A percentile compares a stretch with the other conserved stretches of the same genome.
These are phyloP conservation scores for Ilyonectria mors-panacis DNA, from an alignment of 2,329 filamentous ascomycete genomes.

Conservation along the genomic window DNA sequence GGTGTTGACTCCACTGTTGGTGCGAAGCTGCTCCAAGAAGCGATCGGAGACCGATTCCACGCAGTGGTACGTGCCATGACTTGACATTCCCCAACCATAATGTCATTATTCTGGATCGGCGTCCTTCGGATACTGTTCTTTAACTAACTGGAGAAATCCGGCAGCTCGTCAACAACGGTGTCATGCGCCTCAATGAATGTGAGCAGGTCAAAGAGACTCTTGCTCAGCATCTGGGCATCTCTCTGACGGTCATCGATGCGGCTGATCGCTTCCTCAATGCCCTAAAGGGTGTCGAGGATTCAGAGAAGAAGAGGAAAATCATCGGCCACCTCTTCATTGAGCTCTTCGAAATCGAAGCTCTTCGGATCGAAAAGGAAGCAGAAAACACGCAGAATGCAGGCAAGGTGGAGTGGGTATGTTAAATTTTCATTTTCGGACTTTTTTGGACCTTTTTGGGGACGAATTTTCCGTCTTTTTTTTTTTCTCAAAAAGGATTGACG, in stretches of 20 bases:
- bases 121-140: not conserved
- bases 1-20: slow-evolving; percentile 76
- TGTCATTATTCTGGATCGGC: too few species aligned
- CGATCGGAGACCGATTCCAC: slow-evolving; percentile 85
- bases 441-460: slow-evolving; percentile 1
- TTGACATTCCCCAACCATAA: too few species aligned
- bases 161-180: slow-evolving; percentile 86
- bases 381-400: slow-evolving; percentile 76
- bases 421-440: too few species aligned
- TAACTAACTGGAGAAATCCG: not conserved
- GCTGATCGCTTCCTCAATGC: slow-evolving; percentile 81
- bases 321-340: slow-evolving; percentile 75
- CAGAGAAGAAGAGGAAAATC: slow-evolving; percentile 91
- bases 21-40: slow-evolving; percentile 86
- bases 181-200: slow-evolving; percentile 89
- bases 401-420: slow-evolving; percentile 80
- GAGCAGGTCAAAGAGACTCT: slow-evolving; percentile 85
- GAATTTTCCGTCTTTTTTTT: too few species aligned
- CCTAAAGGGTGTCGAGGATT: slow-evolving; percentile 81
- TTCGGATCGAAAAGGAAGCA: slow-evolving; percentile 77
- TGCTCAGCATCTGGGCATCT: slow-evolving; percentile 84
- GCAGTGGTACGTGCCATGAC: slow-evolving; percentile 66
- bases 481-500: too few species aligned
- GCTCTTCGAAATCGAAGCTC: slow-evolving; percentile 84
- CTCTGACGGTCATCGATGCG: slow-evolving; percentile 89